Percentiles rank a stretch among this genome's conserved stretches.
These are phyloP conservation scores for Cucumis melo DNA, from an alignment of 306 rosid genomes.

Conservation along the genomic window DNA sequence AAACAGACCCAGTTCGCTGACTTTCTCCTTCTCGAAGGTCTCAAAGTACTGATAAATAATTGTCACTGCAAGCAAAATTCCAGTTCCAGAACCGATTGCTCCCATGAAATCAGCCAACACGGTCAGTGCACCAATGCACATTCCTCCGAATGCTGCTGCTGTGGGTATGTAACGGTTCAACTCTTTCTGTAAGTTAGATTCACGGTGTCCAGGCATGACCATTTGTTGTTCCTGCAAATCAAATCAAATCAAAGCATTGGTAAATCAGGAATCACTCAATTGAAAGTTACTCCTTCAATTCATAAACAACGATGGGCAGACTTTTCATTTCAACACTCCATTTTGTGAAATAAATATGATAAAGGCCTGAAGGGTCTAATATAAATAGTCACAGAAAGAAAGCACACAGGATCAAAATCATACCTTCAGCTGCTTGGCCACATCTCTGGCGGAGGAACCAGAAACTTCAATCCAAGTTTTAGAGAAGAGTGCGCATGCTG, in stretches of 20 bases:
- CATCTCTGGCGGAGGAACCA: conserved; percentile 22
- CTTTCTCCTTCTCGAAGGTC: conserved; percentile 89
- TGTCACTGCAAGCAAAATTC: conserved; percentile 83
- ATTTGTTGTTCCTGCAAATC: conserved; percentile 86
- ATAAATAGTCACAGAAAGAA: background rate
- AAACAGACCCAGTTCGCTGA: conserved; percentile 88
- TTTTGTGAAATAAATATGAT: background rate
- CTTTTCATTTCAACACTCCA: background rate
- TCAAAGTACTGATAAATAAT: conserved; percentile 91
- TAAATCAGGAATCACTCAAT: background rate
- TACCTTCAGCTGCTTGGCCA: conserved; percentile 23
- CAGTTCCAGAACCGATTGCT: conserved; percentile 93
- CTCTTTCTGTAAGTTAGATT: conserved; percentile 84
- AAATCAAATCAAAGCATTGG: background rate
- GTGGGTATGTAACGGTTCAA: conserved; percentile 92
- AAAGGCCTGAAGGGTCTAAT: background rate
- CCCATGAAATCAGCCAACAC: conserved; percentile 97
- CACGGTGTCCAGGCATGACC: conserved; percentile 99
- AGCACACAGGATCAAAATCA: background rate
- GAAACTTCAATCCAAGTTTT: conserved; percentile 26
- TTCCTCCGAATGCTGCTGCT: conserved; percentile 93
- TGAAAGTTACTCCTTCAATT: no score
- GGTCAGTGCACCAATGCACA: conserved; percentile 84
- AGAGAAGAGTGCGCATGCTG: conserved; percentile 24
- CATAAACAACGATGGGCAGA: background rate